Base-by-base conservation (phyloP, 495 filamentous ascomycete species). In the Xylaria palmicola region DNA sequence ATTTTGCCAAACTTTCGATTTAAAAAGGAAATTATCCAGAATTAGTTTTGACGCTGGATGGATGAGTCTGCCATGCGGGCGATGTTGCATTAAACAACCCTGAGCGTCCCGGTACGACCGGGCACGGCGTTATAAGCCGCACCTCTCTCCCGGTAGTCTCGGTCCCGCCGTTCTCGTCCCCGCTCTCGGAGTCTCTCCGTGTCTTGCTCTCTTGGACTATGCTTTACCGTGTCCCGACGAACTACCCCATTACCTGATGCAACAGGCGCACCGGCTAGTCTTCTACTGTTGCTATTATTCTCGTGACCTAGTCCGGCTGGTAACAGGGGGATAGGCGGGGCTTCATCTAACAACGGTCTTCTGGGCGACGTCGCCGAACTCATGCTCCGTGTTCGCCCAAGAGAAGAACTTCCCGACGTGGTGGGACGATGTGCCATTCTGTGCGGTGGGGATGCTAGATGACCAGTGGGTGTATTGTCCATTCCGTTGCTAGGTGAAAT, bases 81-180 rank as follows among this genome's bases (percentile, higher is more conserved):
- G 48, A 22, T 32, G 7, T 39, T 13, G 45, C 19, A 45, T 69
- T 50, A 72, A 13, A 72, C 69, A 45, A 72, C 69, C 56, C 66
- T 67, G 22, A 72, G 40, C 4, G 69, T 72, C n/a, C 69, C 69
- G 15, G 64, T 62, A 24, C 69, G 45, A 10, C 69, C 67, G n/a
- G 69, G 63, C 22, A 72, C 67, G 7, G 67, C 64, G 55, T 68
- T 72, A 49, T 72, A 68, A 6, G 67, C 58, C 7, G 59, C 54
- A n/a, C 55, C 59, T 43, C 63, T 56, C 22, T 65, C 63, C 19
- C 39, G 64, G 39, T 69, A 64, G n/a, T 68, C 66, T 48, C 68
- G 68, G 7, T 68, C 65, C 36, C 39, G 63, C 24, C 65, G 61
- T 22, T 67, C 66, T 24, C 64, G 68, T 12, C 67, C 66, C 43